These are phyloP conservation scores for Cladorrhinum samala DNA, from an alignment of 495 filamentous ascomycete species.

Conservation along the genomic window DNA sequence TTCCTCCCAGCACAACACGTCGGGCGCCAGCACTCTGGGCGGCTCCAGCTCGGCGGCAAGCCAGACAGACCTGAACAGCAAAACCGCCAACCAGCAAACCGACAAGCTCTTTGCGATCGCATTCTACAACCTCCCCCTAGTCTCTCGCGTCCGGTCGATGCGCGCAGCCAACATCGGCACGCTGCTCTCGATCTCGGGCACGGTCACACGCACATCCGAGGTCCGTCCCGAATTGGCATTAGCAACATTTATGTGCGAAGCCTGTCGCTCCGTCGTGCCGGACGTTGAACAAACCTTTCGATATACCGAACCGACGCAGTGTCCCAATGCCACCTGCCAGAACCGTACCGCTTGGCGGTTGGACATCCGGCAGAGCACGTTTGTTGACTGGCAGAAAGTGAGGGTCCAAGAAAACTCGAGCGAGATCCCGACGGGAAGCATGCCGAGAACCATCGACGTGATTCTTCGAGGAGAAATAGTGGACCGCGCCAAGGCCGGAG, in stretches of 20 bases:
- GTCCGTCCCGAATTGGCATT: constrained; percentile 89
- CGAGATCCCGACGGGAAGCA: constrained; percentile 96
- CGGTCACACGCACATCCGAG: constrained; percentile 93
- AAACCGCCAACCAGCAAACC: constrained; percentile 88
- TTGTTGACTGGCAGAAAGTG: constrained; percentile 98
- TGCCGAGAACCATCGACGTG: constrained; percentile 97
- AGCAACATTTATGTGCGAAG: constrained; percentile 88
- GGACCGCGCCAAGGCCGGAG: constrained; percentile 91
- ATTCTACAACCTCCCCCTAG: constrained; percentile 94
- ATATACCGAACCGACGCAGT: constrained; percentile 94
- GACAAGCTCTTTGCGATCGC: constrained; percentile 93
- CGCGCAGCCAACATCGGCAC: constrained; percentile 88
- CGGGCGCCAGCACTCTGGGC: constrained; percentile 58
- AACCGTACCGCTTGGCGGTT: constrained; percentile 89
- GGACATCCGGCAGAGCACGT: constrained; percentile 94
- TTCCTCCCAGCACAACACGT: constrained; percentile 57
- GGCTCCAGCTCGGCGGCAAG: constrained; percentile 35
- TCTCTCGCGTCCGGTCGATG: constrained; percentile 81
- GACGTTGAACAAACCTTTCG: constrained; percentile 97
- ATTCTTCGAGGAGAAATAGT: constrained; percentile 98
- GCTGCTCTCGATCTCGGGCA: constrained; percentile 90
- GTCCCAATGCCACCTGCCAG: constrained; percentile 82
- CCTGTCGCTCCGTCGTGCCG: constrained; percentile 68
- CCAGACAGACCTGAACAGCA: constrained; percentile 58
- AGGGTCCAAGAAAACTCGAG: constrained; percentile 96